Evolutionary conservation across 805 yeast species (phyloP).

Genomic region (Scheffersomyces coipomensis): DNA sequence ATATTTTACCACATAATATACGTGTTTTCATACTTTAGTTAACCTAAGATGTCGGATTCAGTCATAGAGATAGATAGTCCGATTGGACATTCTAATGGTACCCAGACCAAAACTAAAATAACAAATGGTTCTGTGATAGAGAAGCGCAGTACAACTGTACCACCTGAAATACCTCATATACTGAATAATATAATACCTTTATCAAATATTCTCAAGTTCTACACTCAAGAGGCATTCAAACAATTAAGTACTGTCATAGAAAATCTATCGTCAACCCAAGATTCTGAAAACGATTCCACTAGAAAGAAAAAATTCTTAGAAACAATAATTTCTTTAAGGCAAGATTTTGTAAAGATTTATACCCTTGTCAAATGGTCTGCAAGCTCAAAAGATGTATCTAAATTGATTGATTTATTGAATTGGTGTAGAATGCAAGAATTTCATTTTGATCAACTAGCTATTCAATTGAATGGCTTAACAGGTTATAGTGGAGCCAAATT

Average conservation of each 20-base stretch:
- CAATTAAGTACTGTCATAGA: slow-evolving; percentile 62
- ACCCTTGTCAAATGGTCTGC: slow-evolving; percentile 89
- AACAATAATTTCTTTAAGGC: slow-evolving; percentile 68
- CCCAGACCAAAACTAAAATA: background rate
- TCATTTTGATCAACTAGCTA: slow-evolving; percentile 56
- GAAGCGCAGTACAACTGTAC: background rate
- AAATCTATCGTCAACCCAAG: slow-evolving; percentile 47
- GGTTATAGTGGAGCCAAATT: slow-evolving; percentile 84
- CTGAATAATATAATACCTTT: slow-evolving; percentile 69
- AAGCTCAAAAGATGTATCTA: slow-evolving; percentile 66
- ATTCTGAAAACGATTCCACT: slow-evolving; percentile 51
- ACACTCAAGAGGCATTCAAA: slow-evolving; percentile 60
- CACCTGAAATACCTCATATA: slow-evolving; percentile 61
- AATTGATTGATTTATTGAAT: slow-evolving; percentile 79
- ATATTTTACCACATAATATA: too few species aligned
- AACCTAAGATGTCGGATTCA: background rate
- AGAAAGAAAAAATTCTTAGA: slow-evolving; percentile 71
- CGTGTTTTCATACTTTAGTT: too few species aligned
- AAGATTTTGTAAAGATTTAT: slow-evolving; percentile 79
- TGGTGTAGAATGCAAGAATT: slow-evolving; percentile 84
- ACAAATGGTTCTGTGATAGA: background rate
- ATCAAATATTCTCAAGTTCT: slow-evolving; percentile 54
- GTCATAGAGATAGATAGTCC: background rate
- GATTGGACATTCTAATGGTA: background rate
- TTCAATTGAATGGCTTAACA: slow-evolving; percentile 67